Base-by-base conservation (phyloP, 805 yeast genomes). In the Diddensiella transvaalensis region DNA sequence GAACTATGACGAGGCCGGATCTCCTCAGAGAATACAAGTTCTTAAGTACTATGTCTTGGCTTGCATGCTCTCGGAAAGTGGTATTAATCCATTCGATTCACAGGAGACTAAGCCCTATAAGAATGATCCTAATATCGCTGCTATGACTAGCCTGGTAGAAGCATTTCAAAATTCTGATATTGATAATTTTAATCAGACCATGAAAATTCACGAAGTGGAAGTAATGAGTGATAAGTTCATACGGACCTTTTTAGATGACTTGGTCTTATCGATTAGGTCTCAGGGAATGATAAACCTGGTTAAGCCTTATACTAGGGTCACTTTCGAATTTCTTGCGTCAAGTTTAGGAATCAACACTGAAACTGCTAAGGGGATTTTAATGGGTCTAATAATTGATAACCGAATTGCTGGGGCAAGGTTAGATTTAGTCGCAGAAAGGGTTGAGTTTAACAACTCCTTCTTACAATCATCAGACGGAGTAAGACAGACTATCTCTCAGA, bases 21-120 rank as follows among this genome's bases (percentile, higher is more conserved):
- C 82, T 52, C 74, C 75, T 38, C 75, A 75, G 44, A 77, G 88
- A 55, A 69, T 79, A 11, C 69, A 70, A 33, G 77, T 83, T 3
- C 69, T 87, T 53, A 78, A 78, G 53, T 82, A 80, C 63, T 73
- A 82, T 48, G 79, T 83, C 2, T 59, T 87, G 18, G 76, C 83
- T 22, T 77, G 84, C 3, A 66, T 85, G 43, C 67, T 87, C 39
- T 60, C 75, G 10, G 66, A 67, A 44, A 72, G 80, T n/a, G 82
- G 81, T 47, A 77, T 85, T 46, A 80, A 82, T 57, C 87, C 87
- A 1, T 83, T 85, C 57, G 85, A 82, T 53, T 78, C 87, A 0
- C 85, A 80, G 58, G 91, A 85, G 62, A 81, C 86, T 1, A 75
- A 74, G 56, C 77, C 81, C 4, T 80, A 77, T 59, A 56, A 57